These are phyloP conservation scores for Penicillium mononematosum DNA, from an alignment of 495 filamentous ascomycete species.

Conservation along the genomic window DNA sequence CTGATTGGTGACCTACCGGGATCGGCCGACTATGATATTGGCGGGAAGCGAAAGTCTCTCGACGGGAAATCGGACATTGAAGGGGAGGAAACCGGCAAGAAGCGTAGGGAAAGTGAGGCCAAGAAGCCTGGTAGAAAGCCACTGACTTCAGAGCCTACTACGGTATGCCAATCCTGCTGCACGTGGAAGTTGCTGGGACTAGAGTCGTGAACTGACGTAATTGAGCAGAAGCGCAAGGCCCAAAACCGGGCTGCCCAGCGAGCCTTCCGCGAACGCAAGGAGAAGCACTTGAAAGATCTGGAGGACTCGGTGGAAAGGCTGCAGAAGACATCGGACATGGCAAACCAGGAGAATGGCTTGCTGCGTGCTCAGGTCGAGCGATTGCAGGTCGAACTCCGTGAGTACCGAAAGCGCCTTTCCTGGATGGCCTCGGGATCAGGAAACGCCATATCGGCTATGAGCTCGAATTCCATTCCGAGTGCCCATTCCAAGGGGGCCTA, in stretches of 20 bases:
- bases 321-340: slow-evolving; percentile 78
- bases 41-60: slow-evolving; percentile 77
- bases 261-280: slow-evolving; percentile 96
- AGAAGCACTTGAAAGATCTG: slow-evolving; percentile 93
- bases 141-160: slow-evolving; percentile 90
- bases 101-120: slow-evolving; percentile 75
- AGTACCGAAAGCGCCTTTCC: slow-evolving; percentile 85
- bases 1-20: slow-evolving; percentile 79
- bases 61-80: slow-evolving; percentile 67
- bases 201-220: slow-evolving; percentile 41
- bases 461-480: slow-evolving; percentile 42
- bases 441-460: slow-evolving; percentile 49
- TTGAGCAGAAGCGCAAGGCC: slow-evolving; percentile 89
- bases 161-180: slow-evolving; percentile 57
- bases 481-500: slow-evolving; percentile 38
- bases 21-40: slow-evolving; percentile 47
- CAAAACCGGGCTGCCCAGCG: slow-evolving; percentile 97
- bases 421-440: slow-evolving; percentile 48
- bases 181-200: not conserved
- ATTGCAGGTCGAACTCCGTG: slow-evolving; percentile 77
- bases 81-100: slow-evolving; percentile 67
- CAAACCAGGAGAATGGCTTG: slow-evolving; percentile 82
- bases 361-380: slow-evolving; percentile 85
- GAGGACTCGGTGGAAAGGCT: slow-evolving; percentile 92
- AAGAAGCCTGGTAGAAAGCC: slow-evolving; percentile 98